These are phyloP conservation scores for Pichia sp. DNA, from an alignment of 1,139 yeast genomes.

Conservation along the genomic window DNA sequence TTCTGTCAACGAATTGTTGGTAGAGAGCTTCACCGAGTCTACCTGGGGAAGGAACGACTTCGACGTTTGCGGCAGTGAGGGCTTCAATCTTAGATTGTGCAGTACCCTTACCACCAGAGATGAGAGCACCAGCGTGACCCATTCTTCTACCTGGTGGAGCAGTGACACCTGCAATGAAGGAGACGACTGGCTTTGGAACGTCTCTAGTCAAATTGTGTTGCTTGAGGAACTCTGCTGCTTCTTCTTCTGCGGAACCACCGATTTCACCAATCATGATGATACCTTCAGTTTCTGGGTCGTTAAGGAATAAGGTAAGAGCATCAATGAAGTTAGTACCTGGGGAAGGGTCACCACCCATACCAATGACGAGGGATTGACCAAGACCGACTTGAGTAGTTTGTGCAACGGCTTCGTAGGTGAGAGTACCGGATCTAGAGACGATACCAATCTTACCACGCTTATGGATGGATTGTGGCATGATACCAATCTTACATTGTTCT, in stretches of 20 bases:
- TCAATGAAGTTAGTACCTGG: slow-evolving; percentile 99
- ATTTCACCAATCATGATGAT: slow-evolving; percentile 98
- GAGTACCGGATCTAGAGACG: slow-evolving; percentile 94
- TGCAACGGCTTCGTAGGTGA: slow-evolving; percentile 98
- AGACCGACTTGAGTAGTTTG: slow-evolving; percentile 95
- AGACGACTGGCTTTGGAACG: slow-evolving; percentile 95
- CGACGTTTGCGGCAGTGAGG: slow-evolving; percentile 84
- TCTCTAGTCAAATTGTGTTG: slow-evolving; percentile 83
- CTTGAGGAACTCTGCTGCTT: slow-evolving; percentile 94
- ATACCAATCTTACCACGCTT: slow-evolving; percentile 92
- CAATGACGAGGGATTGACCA: slow-evolving; percentile 95
- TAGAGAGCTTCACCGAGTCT: slow-evolving; percentile 92
- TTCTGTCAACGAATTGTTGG: slow-evolving; percentile 67
- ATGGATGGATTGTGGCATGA: slow-evolving; percentile 95
- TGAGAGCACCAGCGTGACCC: slow-evolving; percentile 99
- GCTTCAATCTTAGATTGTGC: slow-evolving; percentile 96
- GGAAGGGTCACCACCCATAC: slow-evolving; percentile 99
- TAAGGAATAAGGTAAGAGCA: slow-evolving; percentile 82
- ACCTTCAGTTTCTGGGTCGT: slow-evolving; percentile 93
- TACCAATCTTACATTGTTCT: slow-evolving; percentile 96
- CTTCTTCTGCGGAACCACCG: slow-evolving; percentile 99
- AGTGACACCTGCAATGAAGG: slow-evolving; percentile 97
- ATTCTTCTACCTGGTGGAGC: slow-evolving; percentile 99
- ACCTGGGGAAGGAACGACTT: slow-evolving; percentile 95
- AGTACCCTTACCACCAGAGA: slow-evolving; percentile 98